Evolutionary conservation across 2,329 filamentous ascomycete species (phyloP), one percentile per base, ranked within the genome.

Genomic region (Ophiocordyceps sinensis): DNA sequence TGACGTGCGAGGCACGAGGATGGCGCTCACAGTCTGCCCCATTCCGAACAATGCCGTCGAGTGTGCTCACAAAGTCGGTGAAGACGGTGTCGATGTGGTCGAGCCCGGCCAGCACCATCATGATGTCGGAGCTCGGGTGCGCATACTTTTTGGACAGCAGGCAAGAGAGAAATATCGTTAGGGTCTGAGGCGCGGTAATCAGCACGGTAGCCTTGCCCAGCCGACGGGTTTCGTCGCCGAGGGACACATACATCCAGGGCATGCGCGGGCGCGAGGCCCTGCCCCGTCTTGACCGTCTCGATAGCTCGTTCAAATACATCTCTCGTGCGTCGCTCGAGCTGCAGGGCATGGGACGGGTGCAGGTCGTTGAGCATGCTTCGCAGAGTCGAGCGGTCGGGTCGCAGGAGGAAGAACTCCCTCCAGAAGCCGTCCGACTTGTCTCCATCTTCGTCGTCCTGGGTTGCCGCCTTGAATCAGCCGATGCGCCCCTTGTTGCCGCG

Each of bases 51-150:
- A 85, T 80, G n/a, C 67, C 67, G 52, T 98, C 91, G 41, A 96
- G 64, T 6, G 80, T 77, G 17, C 78, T 75, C 36, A 94, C 87
- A 54, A 96, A 91, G 43, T 94, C 85, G 36, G 85, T 82, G 58
- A 96, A 89, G 37, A 93, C 74, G 8, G 73, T 70, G 58, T 98
- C 91, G 38, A 94, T 83, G 51, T 86, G 74, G 64, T 95, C 82
- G 40, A 98, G 74, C 6, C 91, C 91, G 5, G 88, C 85, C 38
- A 98, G 72, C 29, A 96, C 73, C 43, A 81, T 79, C 54, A 98
- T 94, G 51, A 95, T 83, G 61, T 96, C 91, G 39, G 91, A 91
- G 60, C 87, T 95, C 6, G 88, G 85, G 53, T 95, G 95, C 21
- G 85, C 87, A 60, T 94, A 98, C 59, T 82, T 86, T 64, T 96